Evolutionary conservation across 768 basidiomycete genomes (phyloP).

Genomic region (Russula abietina): DNA sequence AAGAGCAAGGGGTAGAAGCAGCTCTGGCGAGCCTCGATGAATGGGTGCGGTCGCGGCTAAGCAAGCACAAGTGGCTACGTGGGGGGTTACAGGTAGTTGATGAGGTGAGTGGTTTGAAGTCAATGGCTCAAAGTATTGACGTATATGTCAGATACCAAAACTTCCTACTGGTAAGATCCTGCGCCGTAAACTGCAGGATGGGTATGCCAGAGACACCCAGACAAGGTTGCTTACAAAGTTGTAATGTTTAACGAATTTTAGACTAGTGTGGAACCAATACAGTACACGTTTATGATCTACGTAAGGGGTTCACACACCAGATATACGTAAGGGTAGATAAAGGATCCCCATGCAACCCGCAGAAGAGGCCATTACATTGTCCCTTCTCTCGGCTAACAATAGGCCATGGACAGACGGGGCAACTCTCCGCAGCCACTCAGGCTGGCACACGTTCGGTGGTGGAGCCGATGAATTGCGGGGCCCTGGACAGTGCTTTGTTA

Average conservation of each 20-base stretch:
- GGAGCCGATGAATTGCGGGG: background rate
- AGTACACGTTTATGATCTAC: background rate
- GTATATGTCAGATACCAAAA: constrained; percentile 54
- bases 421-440: background rate
- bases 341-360: background rate
- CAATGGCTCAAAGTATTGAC: background rate
- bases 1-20: constrained; percentile 37
- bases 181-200: constrained; percentile 54
- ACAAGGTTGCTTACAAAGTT: background rate
- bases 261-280: no score
- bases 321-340: background rate
- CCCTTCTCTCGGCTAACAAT: background rate
- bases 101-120: constrained; percentile 37
- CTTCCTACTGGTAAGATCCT: constrained; percentile 68
- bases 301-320: background rate
- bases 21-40: constrained; percentile 45
- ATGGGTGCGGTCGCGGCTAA: constrained; percentile 59
- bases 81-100: constrained; percentile 65
- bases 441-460: background rate
- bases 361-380: background rate
- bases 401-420: background rate
- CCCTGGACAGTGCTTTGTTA: background rate
- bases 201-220: background rate
- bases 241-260: background rate
- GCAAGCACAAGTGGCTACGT: constrained; percentile 70